These are phyloP conservation scores for Gamsiella multidivaricata DNA, from an alignment of 192 early-diverging fungal species.

Conservation along the genomic window DNA sequence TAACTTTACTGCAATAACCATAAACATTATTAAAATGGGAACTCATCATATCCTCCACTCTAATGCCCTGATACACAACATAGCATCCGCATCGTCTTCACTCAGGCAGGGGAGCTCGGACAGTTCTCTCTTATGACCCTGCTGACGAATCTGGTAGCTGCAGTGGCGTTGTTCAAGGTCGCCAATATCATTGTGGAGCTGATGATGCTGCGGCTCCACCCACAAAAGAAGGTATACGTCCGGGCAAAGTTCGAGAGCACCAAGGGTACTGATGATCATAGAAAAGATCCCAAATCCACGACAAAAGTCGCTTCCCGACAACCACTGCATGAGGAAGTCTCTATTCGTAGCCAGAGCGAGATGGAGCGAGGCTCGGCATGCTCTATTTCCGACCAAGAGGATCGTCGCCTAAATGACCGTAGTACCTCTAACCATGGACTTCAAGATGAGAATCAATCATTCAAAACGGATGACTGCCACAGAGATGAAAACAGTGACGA, in stretches of 20 bases:
- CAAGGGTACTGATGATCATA: neutral
- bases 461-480: too few relatives aligned
- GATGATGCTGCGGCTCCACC: constrained; percentile 50
- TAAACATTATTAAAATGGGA: too few relatives aligned
- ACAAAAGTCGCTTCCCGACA: neutral
- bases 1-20: too few relatives aligned
- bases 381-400: neutral
- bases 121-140: constrained; percentile 51
- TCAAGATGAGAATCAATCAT: neutral
- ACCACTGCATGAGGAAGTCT: neutral
- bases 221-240: constrained; percentile 41
- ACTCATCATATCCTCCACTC: neutral
- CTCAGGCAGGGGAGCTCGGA: constrained; percentile 53
- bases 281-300: neutral
- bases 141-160: constrained; percentile 52
- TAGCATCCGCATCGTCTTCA: constrained; percentile 56
- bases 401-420: too few relatives aligned
- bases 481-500: too few relatives aligned
- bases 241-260: constrained; percentile 41
- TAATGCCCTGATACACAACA: neutral
- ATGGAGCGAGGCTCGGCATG: constrained; percentile 8
- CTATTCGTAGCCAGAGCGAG: neutral
- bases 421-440: neutral
- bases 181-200: constrained; percentile 54
- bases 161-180: constrained; percentile 53